phyloP scores from a whole-genome alignment of 2,329 filamentous ascomycete species.

The Pyrenophora tritici-repentis region DNA sequence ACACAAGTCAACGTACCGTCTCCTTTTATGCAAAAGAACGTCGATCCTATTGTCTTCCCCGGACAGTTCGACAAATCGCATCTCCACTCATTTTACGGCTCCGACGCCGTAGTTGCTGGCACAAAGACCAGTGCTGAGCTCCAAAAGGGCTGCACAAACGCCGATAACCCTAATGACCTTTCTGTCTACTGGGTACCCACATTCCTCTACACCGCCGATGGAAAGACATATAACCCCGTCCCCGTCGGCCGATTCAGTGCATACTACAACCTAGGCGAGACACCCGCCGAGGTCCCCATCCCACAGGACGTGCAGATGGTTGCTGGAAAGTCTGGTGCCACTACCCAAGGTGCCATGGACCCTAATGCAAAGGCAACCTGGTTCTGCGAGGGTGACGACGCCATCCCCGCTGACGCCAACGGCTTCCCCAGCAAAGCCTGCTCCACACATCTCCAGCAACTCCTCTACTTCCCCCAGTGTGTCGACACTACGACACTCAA shows the following conservation, averaged over 20 bases:
- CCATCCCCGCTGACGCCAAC: conserved; percentile 24
- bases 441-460: conserved; percentile 52
- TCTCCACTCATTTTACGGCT: conserved; percentile 54
- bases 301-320: conserved; percentile 53
- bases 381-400: conserved; percentile 36
- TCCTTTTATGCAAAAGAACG: conserved; percentile 53
- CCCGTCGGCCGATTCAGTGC: conserved; percentile 51
- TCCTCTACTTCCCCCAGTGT: conserved; percentile 54
- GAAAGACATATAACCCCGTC: conserved; percentile 41
- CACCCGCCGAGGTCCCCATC: conserved; percentile 52
- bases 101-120: conserved; percentile 49
- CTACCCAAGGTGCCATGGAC: conserved; percentile 23
- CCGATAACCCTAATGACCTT: conserved; percentile 55
- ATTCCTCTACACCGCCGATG: conserved; percentile 46
- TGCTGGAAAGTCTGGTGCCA: conserved; percentile 49
- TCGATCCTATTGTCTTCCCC: conserved; percentile 53
- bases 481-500: conserved; percentile 47
- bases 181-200: conserved; percentile 56
- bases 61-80: conserved; percentile 49
- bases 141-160: conserved; percentile 52
- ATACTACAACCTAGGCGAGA: conserved; percentile 53
- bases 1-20: conserved; percentile 41
- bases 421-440: conserved; percentile 47
- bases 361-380: conserved; percentile 31
- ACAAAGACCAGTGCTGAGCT: conserved; percentile 48